phyloP scores from a whole-genome alignment of 2,329 filamentous ascomycete genomes.

The Botrytis paeoniae region DNA sequence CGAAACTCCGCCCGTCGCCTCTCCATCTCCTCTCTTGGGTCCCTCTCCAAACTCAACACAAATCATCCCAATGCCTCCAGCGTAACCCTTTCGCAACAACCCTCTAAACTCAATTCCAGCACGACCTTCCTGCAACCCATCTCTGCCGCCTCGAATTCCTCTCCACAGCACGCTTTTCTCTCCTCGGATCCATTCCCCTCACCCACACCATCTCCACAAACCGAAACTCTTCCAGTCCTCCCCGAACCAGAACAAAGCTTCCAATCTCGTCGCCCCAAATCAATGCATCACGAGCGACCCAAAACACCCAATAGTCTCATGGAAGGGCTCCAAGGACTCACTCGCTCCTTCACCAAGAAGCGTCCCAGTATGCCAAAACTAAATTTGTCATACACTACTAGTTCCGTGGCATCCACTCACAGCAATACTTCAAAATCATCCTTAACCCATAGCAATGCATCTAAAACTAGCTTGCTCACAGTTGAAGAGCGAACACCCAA shows the following conservation, averaged over 20 bases:
- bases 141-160: slow-evolving; percentile 6
- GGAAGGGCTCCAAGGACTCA: slow-evolving; percentile 20
- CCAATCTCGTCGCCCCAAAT: slow-evolving; percentile 10
- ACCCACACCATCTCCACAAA: slow-evolving; percentile 13
- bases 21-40: slow-evolving; percentile 26
- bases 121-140: slow-evolving; percentile 14
- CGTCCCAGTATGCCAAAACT: slow-evolving; percentile 20
- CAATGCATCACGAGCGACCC: slow-evolving; percentile 16
- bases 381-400: slow-evolving; percentile 13
- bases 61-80: slow-evolving; percentile 3
- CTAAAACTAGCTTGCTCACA: slow-evolving; percentile 10
- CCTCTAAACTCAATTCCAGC: slow-evolving; percentile 5
- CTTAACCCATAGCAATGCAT: slow-evolving; percentile 3
- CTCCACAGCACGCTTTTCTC: slow-evolving; percentile 30
- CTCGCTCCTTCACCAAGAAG: slow-evolving; percentile 14
- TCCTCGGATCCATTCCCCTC: slow-evolving; percentile 32
- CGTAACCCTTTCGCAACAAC: slow-evolving; percentile 4
- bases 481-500: slow-evolving; percentile 12
- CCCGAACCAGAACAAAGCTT: slow-evolving; percentile 10
- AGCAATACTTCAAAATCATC: slow-evolving; percentile 14
- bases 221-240: background rate
- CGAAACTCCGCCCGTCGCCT: slow-evolving; percentile 11
- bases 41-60: slow-evolving; percentile 16
- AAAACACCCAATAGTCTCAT: slow-evolving; percentile 19
- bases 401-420: background rate